phyloP scores from a whole-genome alignment of 1,284 basidiomycete species.

The Malassezia slooffiae region DNA sequence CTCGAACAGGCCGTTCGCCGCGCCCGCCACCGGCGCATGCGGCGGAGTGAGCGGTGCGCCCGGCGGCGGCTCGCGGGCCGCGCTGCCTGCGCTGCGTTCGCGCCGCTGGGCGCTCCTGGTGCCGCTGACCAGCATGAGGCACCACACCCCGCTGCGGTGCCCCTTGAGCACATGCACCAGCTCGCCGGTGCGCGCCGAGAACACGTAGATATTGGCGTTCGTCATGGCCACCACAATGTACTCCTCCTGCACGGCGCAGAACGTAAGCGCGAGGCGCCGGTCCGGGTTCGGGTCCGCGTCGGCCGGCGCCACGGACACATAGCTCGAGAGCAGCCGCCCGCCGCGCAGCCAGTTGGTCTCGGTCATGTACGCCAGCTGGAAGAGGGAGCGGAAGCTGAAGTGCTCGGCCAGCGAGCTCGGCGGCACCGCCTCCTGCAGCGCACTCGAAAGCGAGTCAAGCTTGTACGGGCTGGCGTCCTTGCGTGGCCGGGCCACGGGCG shows the following conservation, averaged over 20 bases:
- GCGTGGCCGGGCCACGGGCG: too few species aligned
- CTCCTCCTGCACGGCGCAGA: conserved; percentile 69
- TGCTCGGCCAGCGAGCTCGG: too few species aligned
- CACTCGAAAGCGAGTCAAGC: too few species aligned
- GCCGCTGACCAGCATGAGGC: conserved; percentile 58
- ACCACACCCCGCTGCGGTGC: conserved; percentile 85
- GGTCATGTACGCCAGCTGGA: conserved; percentile 65
- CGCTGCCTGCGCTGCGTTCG: neutral
- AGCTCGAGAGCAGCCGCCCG: conserved; percentile 65
- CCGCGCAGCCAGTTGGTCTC: conserved; percentile 73
- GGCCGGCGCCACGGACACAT: conserved; percentile 48
- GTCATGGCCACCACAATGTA: conserved; percentile 85
- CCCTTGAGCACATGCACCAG: conserved; percentile 68
- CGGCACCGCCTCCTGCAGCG: too few species aligned
- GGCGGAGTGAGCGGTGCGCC: too few species aligned
- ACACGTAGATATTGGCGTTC: conserved; percentile 76
- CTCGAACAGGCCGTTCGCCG: conserved; percentile 3
- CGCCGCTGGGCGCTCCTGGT: conserved; percentile 1
- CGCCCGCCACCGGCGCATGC: too few species aligned
- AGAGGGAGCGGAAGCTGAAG: conserved; percentile 49
- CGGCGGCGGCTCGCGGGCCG: neutral
- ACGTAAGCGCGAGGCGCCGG: conserved; percentile 65
- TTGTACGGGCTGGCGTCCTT: too few species aligned
- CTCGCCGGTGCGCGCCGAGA: conserved; percentile 67
- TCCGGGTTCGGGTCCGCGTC: conserved; percentile 49